Base-by-base conservation (phyloP, 2,329 filamentous ascomycete species). In the Trichothecium sympodiale region DNA sequence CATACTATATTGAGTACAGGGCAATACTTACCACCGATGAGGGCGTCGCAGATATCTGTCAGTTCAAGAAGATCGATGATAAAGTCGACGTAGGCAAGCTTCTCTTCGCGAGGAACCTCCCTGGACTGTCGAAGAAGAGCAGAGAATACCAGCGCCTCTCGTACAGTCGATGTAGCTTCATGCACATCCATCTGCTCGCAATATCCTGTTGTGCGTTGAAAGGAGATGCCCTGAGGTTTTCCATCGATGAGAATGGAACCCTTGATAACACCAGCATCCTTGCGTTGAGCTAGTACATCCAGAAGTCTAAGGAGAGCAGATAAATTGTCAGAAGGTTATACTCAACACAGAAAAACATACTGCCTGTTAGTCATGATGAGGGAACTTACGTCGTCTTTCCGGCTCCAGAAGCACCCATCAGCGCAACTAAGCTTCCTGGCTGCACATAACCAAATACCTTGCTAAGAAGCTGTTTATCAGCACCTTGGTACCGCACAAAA, bases 381-480 rank as follows among this genome's bases (percentile, higher is more conserved):
- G 7, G 9, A 16, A 31, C 16, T 12, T 23, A 35, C 43, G 85
- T 89, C 0, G 83, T 88, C 59, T 91, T 91, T 17, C 85, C 85
- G 4, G 85, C 84, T 31, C 83, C 83, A 5, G 77, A 84, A 8
- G 80, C 80, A 33, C 85, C 85, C 66, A 91, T 83, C 4, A 91
- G 61, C 1, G 84, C 84, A 32, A 84, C 76, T 67, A 91, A 77
- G n/a, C 79, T 60, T 12, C 84, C 84, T 2, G 84, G 84, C 49
- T 86, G 85, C 2, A 77, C 83, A 43, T 81, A 89, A 3, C 84
- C 84, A 40, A 69, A 78, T 34, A 89, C 74, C 4, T 69, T 63
- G 43, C 80, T 72, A 26, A 83, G 61, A 1, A 83, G 63, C 47
- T 50, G 47, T 20, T 68, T 64, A 39, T 76, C 59, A 26, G 71